phyloP scores from a whole-genome alignment of 441 rosid species.

The Croton setiger region DNA sequence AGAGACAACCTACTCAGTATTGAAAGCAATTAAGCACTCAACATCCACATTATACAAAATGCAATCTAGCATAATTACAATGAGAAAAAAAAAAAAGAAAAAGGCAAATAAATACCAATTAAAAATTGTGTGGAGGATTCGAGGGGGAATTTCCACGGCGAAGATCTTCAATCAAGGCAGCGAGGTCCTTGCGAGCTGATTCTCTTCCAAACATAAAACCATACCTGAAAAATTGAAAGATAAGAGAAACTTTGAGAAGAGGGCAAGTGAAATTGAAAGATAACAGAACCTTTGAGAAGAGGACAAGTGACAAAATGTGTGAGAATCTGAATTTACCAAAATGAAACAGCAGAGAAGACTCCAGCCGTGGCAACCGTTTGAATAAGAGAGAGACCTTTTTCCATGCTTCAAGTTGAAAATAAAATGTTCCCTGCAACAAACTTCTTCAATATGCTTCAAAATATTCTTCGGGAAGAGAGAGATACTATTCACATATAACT shows the following conservation, averaged over 20 bases:
- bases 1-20: too few species aligned
- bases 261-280: not conserved
- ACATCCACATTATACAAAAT: not conserved
- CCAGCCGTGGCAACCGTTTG: slow-evolving; percentile 81
- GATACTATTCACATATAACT: too few species aligned
- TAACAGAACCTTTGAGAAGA: not conserved
- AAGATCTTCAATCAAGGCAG: slow-evolving; percentile 62
- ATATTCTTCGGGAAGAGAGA: too few species aligned
- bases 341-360: slow-evolving; percentile 76
- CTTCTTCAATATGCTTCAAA: too few species aligned
- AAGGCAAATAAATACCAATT: slow-evolving; percentile 18
- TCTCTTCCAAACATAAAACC: slow-evolving; percentile 95
- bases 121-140: slow-evolving; percentile 33
- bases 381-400: slow-evolving; percentile 54
- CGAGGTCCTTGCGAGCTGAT: slow-evolving; percentile 79
- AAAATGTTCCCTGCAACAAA: too few species aligned
- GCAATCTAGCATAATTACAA: not conserved
- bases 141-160: slow-evolving; percentile 43
- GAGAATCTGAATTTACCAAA: slow-evolving; percentile 36
- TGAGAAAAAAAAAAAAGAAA: not conserved
- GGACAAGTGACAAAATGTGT: too few species aligned
- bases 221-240: slow-evolving; percentile 41
- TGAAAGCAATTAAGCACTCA: not conserved
- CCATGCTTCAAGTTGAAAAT: slow-evolving; percentile 29
- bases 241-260: not conserved